Evolutionary conservation across 208 protist species (phyloP).

Genomic region (Lotmaria passim): DNA sequence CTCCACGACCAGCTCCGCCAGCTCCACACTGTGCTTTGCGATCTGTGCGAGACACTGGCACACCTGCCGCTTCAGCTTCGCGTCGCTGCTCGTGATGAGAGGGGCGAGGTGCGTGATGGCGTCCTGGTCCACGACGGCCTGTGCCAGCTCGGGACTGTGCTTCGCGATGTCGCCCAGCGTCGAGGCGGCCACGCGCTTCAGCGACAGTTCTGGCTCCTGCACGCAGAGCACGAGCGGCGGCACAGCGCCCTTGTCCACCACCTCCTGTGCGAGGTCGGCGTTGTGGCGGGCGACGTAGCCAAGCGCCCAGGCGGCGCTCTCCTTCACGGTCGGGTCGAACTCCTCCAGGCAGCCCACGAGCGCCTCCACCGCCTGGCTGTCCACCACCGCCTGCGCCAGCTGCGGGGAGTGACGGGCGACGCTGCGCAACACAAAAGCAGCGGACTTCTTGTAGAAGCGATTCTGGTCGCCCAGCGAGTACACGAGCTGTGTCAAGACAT

Average conservation of each 20-base stretch:
- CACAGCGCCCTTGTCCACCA: conserved; percentile 97
- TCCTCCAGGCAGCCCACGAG: conserved; percentile 97
- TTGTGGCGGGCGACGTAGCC: conserved; percentile 98
- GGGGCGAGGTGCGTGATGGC: conserved; percentile 97
- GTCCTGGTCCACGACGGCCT: conserved; percentile 96
- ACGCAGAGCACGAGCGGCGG: conserved; percentile 97
- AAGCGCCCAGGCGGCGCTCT: conserved; percentile 97
- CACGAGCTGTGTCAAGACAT: conserved; percentile 98
- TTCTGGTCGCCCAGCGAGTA: conserved; percentile 97
- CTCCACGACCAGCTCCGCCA: conserved; percentile 98
- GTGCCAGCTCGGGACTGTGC: conserved; percentile 95
- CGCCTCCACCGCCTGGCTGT: conserved; percentile 96
- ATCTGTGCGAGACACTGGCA: conserved; percentile 97
- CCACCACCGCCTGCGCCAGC: conserved; percentile 97
- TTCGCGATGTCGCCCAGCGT: conserved; percentile 96
- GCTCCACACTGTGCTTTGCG: conserved; percentile 98
- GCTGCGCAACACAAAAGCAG: conserved; percentile 97
- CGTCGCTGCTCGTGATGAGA: conserved; percentile 94
- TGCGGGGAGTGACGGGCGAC: conserved; percentile 97
- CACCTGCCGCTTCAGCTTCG: conserved; percentile 97
- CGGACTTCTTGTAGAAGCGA: conserved; percentile 98
- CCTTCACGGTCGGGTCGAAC: conserved; percentile 98
- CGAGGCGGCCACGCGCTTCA: conserved; percentile 97
- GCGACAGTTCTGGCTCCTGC: conserved; percentile 97
- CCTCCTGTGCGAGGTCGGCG: conserved; percentile 92